Base-by-base conservation (phyloP, 2,329 filamentous ascomycete species). In the Xylariaceae sp. region DNA sequence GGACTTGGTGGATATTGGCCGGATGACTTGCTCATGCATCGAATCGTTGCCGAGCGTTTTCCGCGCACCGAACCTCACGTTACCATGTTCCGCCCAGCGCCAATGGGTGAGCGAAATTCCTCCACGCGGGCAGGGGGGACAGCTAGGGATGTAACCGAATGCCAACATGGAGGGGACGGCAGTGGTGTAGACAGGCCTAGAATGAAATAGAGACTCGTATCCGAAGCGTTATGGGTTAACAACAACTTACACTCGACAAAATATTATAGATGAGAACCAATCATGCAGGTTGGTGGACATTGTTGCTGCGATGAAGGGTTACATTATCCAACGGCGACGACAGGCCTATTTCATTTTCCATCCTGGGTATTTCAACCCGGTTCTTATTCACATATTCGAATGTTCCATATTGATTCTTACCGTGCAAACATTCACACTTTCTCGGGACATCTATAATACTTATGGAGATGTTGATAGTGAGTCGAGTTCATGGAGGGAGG, bases 1-100 rank as follows among this genome's bases (percentile, higher is more conserved):
- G 59, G 61, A 50, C 59, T 51, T 51, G 23, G 37, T 3, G 18
- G 10, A 41, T 41, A 60, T 55, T 56, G 23, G 45, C 61, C 60
- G 56, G 55, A 58, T 64, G 62, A 64, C 49, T 15, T 51, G 30
- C 34, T 37, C 11, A 4, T 23, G 47, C 17, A 48, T 55, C 50
- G 56, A 23, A 49, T 41, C 55, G 54, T 56, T 63, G 61, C 54
- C 59, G 50, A 62, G 57, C 53, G 15, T 53, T 57, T 49, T n/a
- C 13, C 13, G 41, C 5, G 41, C 41, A 41, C 9, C 37, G 37
- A 41, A 41, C 9, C 37, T 13, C 8, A 41, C 37, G 11, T 41
- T 41, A 30, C 3, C 23, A 5, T 30, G 23, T 30, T 30, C 23
- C 23, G 23, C 37, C 37, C 37, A 13, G 9, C 8, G 37, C 37